phyloP scores from a whole-genome alignment of 371 early-diverging fungal genomes.

The Apophysomyces trapeziformis region DNA sequence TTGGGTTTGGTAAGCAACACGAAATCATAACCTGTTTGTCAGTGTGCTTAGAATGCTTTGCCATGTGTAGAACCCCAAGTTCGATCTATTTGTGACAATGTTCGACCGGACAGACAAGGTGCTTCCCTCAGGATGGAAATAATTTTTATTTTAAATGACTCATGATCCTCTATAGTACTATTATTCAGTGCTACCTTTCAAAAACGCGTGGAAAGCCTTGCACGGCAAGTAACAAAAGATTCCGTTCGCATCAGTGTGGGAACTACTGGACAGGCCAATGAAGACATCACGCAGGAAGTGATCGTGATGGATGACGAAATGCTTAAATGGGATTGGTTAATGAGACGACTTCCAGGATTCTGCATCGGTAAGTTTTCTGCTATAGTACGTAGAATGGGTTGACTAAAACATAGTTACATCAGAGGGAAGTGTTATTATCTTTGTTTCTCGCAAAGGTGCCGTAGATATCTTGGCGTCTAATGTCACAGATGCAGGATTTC shows the following conservation, averaged over 20 bases:
- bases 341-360: constrained; percentile 53
- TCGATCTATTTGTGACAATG: constrained; percentile 91
- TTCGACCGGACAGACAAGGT: constrained; percentile 79
- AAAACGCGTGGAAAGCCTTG: constrained; percentile 90
- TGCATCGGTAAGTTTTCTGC: constrained; percentile 51
- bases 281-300: constrained; percentile 78
- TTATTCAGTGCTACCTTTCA: constrained; percentile 99
- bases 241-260: constrained; percentile 88
- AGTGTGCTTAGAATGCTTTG: constrained; percentile 1
- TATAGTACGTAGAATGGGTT: background rate
- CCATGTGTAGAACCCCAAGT: constrained; percentile 84
- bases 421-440: constrained; percentile 74
- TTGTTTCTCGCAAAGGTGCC: constrained; percentile 67
- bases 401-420: background rate
- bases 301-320: constrained; percentile 65
- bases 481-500: constrained; percentile 50
- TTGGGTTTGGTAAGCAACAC: constrained; percentile 87
- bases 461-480: constrained; percentile 66
- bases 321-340: constrained; percentile 71
- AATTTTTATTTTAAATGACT: constrained; percentile 45
- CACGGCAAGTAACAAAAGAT: constrained; percentile 89
- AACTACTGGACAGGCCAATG: constrained; percentile 72
- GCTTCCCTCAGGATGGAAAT: constrained; percentile 24
- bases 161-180: constrained; percentile 59
- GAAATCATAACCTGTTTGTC: constrained; percentile 19